Percentiles rank a stretch among this genome's conserved stretches.
These are phyloP conservation scores for Aspergillus felis DNA, from an alignment of 2,329 filamentous ascomycete genomes.

Conservation along the genomic window DNA sequence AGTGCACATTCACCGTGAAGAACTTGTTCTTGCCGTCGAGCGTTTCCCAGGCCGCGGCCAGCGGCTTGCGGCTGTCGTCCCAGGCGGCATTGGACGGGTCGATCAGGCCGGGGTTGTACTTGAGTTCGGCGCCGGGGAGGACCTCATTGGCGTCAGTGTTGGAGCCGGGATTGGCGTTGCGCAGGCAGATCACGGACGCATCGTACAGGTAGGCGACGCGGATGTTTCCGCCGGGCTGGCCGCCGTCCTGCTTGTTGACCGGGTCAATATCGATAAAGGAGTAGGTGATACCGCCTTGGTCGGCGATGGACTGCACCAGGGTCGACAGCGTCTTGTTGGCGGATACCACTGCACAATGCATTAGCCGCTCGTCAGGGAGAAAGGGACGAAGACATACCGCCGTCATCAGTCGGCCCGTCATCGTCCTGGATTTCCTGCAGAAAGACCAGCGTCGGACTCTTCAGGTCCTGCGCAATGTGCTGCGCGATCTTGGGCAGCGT, in stretches of 20 bases:
- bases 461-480: constrained; percentile 63
- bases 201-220: constrained; percentile 68
- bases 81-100: constrained; percentile 60
- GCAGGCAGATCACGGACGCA: constrained; percentile 55
- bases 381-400: constrained; percentile 31
- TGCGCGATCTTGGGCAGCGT: constrained; percentile 57
- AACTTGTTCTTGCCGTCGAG: constrained; percentile 54
- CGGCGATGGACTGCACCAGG: constrained; percentile 51
- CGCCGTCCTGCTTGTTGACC: constrained; percentile 59
- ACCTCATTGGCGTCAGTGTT: constrained; percentile 56
- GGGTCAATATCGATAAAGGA: constrained; percentile 58
- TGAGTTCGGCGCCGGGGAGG: constrained; percentile 55
- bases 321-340: constrained; percentile 58
- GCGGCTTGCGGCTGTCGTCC: constrained; percentile 61
- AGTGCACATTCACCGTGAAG: constrained; percentile 71
- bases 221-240: constrained; percentile 67
- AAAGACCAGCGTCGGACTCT: constrained; percentile 62
- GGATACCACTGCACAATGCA: constrained; percentile 34
- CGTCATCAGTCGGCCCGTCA: constrained; percentile 59
- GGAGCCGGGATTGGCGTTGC: constrained; percentile 55
- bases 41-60: constrained; percentile 63
- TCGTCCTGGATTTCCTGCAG: constrained; percentile 70
- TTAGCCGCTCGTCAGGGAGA: neutral
- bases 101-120: constrained; percentile 66
- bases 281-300: constrained; percentile 52